phyloP scores from a whole-genome alignment of 108 stramenopile genomes.

The Fragilariopsis cylindrus region DNA sequence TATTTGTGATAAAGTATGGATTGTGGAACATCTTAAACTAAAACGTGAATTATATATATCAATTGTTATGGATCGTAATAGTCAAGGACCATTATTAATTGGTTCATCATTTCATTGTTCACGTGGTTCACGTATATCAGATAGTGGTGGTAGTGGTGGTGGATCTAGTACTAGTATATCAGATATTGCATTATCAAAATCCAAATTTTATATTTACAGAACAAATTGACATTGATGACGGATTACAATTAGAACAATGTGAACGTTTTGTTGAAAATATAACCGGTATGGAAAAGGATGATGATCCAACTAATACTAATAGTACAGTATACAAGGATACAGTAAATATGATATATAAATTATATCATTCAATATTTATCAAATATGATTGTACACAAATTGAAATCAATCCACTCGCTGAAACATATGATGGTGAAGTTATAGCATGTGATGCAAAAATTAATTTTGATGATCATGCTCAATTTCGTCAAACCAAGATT shows the following conservation, averaged over 20 bases:
- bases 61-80: conserved; percentile 83
- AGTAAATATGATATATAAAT: conserved; percentile 48
- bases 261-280: conserved; percentile 57
- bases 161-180: conserved; percentile 63
- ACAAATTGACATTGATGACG: conserved; percentile 78
- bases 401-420: conserved; percentile 93
- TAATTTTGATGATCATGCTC: conserved; percentile 91
- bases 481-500: conserved; percentile 78
- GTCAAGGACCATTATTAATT: conserved; percentile 83
- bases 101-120: conserved; percentile 36
- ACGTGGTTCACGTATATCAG: too few species aligned
- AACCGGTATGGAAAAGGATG: conserved; percentile 13
- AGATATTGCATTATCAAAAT: conserved; percentile 74
- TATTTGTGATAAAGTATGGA: conserved; percentile 64
- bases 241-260: conserved; percentile 65
- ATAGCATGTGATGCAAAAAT: conserved; percentile 90
- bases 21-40: conserved; percentile 82
- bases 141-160: conserved; percentile 47
- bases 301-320: conserved; percentile 19
- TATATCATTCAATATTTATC: conserved; percentile 78
- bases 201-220: conserved; percentile 76
- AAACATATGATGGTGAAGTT: conserved; percentile 61
- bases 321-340: conserved; percentile 44
- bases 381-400: conserved; percentile 85
- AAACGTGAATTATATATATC: conserved; percentile 82